A percentile compares a stretch with the other conserved stretches of the same genome.
Conservation (phyloP, 495 filamentous ascomycete genomes). For the Chaetomium cochliodes region DNA sequence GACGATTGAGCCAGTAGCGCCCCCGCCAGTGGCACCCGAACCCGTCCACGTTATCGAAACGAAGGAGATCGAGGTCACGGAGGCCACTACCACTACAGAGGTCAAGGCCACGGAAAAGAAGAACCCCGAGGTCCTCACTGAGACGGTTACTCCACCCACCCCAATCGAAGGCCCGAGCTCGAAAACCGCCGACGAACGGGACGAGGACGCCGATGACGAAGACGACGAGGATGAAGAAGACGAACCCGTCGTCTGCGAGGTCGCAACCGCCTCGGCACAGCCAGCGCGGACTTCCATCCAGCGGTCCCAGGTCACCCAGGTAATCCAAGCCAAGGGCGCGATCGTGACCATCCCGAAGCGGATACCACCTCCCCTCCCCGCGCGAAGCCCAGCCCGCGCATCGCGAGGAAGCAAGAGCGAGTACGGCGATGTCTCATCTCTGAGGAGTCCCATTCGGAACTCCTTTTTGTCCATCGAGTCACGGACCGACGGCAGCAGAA, state of each 20-base stretch:
- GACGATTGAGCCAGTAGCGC: conserved; percentile 25
- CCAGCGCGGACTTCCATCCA: conserved; percentile 53
- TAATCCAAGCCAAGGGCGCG: conserved; percentile 54
- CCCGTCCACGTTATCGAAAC: conserved; percentile 13
- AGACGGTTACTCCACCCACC: not conserved
- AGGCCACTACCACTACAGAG: not conserved
- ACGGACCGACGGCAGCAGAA: conserved; percentile 17
- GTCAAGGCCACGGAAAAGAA: not conserved
- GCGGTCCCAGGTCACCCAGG: conserved; percentile 42
- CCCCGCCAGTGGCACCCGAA: conserved; percentile 19
- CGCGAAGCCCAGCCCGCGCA: conserved; percentile 55
- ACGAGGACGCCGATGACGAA: conserved; percentile 45
- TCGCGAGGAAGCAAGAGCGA: conserved; percentile 44
- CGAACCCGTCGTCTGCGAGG: conserved; percentile 53
- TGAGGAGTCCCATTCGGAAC: conserved; percentile 36
- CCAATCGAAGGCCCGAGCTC: not conserved
- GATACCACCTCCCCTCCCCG: conserved; percentile 62
- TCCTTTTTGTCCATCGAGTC: conserved; percentile 33
- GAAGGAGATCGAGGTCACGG: conserved; percentile 13
- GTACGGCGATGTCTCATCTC: conserved; percentile 32
- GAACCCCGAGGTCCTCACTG: not conserved
- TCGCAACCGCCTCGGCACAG: conserved; percentile 48
- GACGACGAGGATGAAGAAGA: conserved; percentile 47
- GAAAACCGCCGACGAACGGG: conserved; percentile 29
- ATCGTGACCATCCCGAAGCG: conserved; percentile 73